A percentile compares a stretch with the other conserved stretches of the same genome.
Evolutionary conservation across 768 basidiomycete genomes (phyloP).

Genomic region (Podaxis rugospora): DNA sequence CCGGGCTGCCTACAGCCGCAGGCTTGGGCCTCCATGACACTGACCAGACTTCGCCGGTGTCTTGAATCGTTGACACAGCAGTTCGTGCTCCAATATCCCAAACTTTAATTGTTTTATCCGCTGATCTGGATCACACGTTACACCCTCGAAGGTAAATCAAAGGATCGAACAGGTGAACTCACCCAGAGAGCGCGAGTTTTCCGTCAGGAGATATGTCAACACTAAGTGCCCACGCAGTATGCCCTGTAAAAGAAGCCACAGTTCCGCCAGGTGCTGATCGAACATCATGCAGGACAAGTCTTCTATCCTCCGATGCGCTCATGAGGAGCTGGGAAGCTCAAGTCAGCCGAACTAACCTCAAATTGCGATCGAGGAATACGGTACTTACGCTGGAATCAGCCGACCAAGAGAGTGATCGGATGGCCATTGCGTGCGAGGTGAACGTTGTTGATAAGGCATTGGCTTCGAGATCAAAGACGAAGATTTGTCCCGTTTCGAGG

Average conservation of each 20-base stretch:
- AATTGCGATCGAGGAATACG: conserved; percentile 10
- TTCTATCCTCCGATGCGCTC: conserved; percentile 91
- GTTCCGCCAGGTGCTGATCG: conserved; percentile 73
- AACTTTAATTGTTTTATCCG: conserved; percentile 81
- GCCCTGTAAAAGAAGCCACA: conserved; percentile 82
- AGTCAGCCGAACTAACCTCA: not conserved
- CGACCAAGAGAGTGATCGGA: conserved; percentile 86
- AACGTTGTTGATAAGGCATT: conserved; percentile 63
- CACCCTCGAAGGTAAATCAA: not conserved
- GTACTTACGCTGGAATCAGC: conserved; percentile 75
- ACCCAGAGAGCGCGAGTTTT: conserved; percentile 79
- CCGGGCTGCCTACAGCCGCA: conserved; percentile 47
- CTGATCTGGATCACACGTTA: conserved; percentile 19
- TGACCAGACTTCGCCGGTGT: conserved; percentile 79
- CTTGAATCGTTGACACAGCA: conserved; percentile 73
- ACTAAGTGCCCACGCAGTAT: conserved; percentile 89
- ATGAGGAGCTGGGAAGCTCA: conserved; percentile 58
- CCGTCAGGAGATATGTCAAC: conserved; percentile 80
- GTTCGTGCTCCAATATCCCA: conserved; percentile 80
- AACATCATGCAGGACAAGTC: conserved; percentile 87
- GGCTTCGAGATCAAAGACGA: conserved; percentile 77
- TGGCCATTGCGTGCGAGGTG: conserved; percentile 86
- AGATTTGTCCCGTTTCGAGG: conserved; percentile 84
- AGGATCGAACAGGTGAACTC: conserved; percentile 18
- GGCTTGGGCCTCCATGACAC: conserved; percentile 75